A percentile compares a stretch with the other conserved stretches of the same genome.
phyloP scores from a whole-genome alignment of 2,329 filamentous ascomycete species.

The Phaeosphaeriaceae sp. region DNA sequence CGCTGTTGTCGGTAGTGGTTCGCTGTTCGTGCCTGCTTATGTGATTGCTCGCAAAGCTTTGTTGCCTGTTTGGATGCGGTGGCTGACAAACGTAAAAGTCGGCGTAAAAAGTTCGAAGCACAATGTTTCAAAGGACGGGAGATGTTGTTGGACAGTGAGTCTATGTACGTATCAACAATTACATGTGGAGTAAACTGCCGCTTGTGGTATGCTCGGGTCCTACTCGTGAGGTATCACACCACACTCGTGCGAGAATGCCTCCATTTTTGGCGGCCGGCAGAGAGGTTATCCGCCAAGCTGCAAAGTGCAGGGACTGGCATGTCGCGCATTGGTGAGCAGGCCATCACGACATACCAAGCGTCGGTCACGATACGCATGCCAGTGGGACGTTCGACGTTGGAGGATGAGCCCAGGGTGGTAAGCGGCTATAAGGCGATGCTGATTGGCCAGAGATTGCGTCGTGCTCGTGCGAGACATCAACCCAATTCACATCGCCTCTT shows the following conservation, averaged over 20 bases:
- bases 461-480: background rate
- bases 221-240: conserved; percentile 30
- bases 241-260: conserved; percentile 24
- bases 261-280: conserved; percentile 8
- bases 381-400: conserved; percentile 6
- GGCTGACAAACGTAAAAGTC: background rate
- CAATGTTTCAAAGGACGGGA: background rate
- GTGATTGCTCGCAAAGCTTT: background rate
- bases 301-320: background rate
- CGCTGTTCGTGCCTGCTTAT: background rate
- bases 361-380: conserved; percentile 11
- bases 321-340: conserved; percentile 16
- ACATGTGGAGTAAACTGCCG: conserved; percentile 9
- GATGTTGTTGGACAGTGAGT: background rate
- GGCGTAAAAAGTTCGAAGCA: background rate
- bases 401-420: background rate
- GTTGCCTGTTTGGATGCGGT: background rate
- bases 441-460: background rate
- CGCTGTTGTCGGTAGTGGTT: background rate
- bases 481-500: background rate
- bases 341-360: conserved; percentile 26
- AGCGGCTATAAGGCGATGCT: background rate
- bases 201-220: conserved; percentile 1
- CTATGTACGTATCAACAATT: background rate
- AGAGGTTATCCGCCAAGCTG: conserved; percentile 2